phyloP scores from a whole-genome alignment of 768 basidiomycete genomes.

The Termitomyces sp. region DNA sequence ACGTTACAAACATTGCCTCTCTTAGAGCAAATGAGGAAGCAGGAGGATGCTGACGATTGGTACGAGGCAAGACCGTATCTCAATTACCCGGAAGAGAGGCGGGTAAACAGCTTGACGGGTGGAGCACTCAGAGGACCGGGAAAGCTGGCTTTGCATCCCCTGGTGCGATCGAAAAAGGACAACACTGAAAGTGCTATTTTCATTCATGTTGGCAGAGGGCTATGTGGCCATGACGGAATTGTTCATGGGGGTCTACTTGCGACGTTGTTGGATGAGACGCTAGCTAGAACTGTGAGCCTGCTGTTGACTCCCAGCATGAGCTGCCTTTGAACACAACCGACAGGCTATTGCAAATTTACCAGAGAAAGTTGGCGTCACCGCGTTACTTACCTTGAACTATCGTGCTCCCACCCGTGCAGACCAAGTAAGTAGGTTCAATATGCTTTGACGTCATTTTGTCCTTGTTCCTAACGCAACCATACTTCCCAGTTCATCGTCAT shows the following conservation, averaged over 20 bases:
- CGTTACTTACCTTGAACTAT: conserved; percentile 78
- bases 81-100: conserved; percentile 64
- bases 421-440: conserved; percentile 64
- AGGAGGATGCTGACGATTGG: conserved; percentile 57
- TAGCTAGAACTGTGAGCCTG: conserved; percentile 70
- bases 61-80: conserved; percentile 80
- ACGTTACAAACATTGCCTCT: conserved; percentile 64
- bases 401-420: conserved; percentile 87
- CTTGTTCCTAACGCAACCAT: background rate
- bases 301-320: background rate
- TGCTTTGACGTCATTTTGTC: background rate
- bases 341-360: conserved; percentile 87
- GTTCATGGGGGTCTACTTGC: conserved; percentile 92
- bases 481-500: conserved; percentile 75
- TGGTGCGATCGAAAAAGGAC: conserved; percentile 73
- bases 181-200: conserved; percentile 71
- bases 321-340: background rate
- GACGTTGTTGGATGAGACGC: conserved; percentile 83
- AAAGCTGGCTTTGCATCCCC: conserved; percentile 75
- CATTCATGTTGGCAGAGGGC: conserved; percentile 78
- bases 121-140: conserved; percentile 88
- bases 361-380: conserved; percentile 90
- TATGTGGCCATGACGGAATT: conserved; percentile 95
- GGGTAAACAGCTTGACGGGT: conserved; percentile 81
- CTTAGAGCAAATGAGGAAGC: conserved; percentile 40